Evolutionary conservation across 1,284 basidiomycete genomes (phyloP), one percentile per base, ranked within the genome.

Genomic region (Ustilago hordei): DNA sequence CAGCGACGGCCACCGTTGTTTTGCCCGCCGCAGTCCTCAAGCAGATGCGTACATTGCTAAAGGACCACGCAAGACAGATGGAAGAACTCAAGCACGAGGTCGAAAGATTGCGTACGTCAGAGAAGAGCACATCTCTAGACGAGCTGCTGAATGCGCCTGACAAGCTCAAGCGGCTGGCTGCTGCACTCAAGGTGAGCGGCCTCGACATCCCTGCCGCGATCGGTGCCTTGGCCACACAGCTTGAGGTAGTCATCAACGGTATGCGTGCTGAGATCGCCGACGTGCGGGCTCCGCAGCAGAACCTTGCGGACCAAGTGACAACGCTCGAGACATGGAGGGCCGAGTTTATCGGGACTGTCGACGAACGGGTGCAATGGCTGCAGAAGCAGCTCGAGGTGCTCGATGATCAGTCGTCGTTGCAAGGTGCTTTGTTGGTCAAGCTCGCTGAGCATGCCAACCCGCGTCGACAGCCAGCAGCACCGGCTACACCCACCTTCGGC

Each of bases 401-500:
- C 31, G 75, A 78, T 31, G 67, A 69, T 41, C 75, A 74, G 61
- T 43, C 58, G 15, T 60, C 75, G 19, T 41, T 73, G 64, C 75
- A 78, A 60, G 75, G 67, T 43, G 75, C 75, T 5, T 50, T 78
- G 39, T 55, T 78, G 36, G 64, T 64, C 57, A 73, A 70, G 55
- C 54, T 78, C 19, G 12, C 43, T 17, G 69, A 78, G 47, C 66
- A 77, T 35, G 65, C 65, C 34, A 72, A 77, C 45, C 74, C 74
- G 11, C 69, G 65, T n/a, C 69, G 56, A 13, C 23, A 50, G 31
- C 35, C 55, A 11, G 17, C 52, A 12, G 17, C 58, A 15, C 53
- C 53, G 11, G 15, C 53, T 7, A 28, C 53, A 38, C 8, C 52
- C 28, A n/a, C 23, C 34, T 13, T 23, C 34, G n/a, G 35, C 15